Conservation (phyloP, 1,284 basidiomycete species). For the Pisolithus thermaeus region DNA sequence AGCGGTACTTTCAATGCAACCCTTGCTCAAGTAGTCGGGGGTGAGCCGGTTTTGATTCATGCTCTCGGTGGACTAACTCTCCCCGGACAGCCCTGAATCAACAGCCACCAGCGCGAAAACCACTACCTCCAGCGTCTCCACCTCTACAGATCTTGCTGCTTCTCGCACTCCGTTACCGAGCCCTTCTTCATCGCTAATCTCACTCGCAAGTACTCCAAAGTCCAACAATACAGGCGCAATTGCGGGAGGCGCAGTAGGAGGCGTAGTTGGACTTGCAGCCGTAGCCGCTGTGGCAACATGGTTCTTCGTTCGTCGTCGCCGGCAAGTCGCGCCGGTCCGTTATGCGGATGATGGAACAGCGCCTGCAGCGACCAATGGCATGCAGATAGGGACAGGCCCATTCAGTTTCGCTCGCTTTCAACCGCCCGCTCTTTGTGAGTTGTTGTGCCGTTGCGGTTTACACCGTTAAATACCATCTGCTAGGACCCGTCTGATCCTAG, state of each 20-base stretch:
- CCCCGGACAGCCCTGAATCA: constrained; percentile 26
- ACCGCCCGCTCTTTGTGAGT: constrained; percentile 27
- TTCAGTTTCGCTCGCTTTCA: constrained; percentile 12
- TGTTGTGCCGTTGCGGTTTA: background rate
- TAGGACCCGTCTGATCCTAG: constrained; percentile 29
- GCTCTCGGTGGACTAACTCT: background rate
- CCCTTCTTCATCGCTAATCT: background rate
- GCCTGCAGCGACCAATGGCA: constrained; percentile 1
- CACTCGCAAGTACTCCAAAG: background rate
- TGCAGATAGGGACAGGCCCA: background rate
- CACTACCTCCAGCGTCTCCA: constrained; percentile 7
- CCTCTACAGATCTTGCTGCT: constrained; percentile 8
- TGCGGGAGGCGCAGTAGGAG: constrained; percentile 30
- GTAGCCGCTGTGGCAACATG: constrained; percentile 22
- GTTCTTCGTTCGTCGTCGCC: constrained; percentile 25
- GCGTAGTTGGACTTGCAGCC: constrained; percentile 26
- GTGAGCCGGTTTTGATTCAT: constrained; percentile 9
- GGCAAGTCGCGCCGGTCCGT: constrained; percentile 10
- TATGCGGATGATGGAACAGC: background rate
- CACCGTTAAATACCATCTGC: background rate
- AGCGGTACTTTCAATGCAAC: constrained; percentile 14
- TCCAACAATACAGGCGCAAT: constrained; percentile 18
- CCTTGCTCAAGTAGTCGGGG: constrained; percentile 19
- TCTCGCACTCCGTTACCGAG: background rate
- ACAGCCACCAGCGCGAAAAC: constrained; percentile 13